A percentile compares a stretch with the other conserved stretches of the same genome.
These are phyloP conservation scores for Backusella mclennaniae DNA, from an alignment of 192 early-diverging fungal species.

Conservation along the genomic window DNA sequence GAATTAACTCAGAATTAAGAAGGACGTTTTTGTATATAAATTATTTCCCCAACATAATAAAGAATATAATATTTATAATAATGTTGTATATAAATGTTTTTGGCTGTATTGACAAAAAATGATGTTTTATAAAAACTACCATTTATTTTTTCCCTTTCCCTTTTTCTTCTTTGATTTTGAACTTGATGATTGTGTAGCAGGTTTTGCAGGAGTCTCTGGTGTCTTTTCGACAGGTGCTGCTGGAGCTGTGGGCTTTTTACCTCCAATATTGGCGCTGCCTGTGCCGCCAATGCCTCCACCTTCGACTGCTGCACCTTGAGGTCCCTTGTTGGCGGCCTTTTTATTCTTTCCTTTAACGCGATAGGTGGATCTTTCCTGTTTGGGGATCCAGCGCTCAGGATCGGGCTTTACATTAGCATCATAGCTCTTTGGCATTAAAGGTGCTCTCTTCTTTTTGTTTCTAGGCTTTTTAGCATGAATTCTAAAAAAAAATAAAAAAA, in stretches of 20 bases:
- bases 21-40: background rate
- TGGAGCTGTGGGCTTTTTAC: conserved; percentile 16
- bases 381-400: conserved; percentile 74
- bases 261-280: conserved; percentile 69
- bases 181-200: conserved; percentile 23
- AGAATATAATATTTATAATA: background rate
- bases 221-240: conserved; percentile 16
- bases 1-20: conserved; percentile 18
- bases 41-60: background rate
- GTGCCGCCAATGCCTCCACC: conserved; percentile 72
- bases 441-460: conserved; percentile 56
- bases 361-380: conserved; percentile 58
- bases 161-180: conserved; percentile 42
- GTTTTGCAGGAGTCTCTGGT: conserved; percentile 13
- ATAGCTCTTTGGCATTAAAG: conserved; percentile 55
- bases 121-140: conserved; percentile 12
- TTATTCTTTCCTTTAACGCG: conserved; percentile 56
- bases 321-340: conserved; percentile 54
- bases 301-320: conserved; percentile 60
- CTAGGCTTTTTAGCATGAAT: conserved; percentile 34
- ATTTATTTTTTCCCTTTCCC: conserved; percentile 43
- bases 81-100: background rate
- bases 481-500: background rate
- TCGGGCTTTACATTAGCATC: conserved; percentile 52
- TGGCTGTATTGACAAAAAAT: background rate